Percentiles rank a stretch among this genome's conserved stretches.
phyloP scores from a whole-genome alignment of 75 land plant species.

The Selaginella tamariscina region DNA sequence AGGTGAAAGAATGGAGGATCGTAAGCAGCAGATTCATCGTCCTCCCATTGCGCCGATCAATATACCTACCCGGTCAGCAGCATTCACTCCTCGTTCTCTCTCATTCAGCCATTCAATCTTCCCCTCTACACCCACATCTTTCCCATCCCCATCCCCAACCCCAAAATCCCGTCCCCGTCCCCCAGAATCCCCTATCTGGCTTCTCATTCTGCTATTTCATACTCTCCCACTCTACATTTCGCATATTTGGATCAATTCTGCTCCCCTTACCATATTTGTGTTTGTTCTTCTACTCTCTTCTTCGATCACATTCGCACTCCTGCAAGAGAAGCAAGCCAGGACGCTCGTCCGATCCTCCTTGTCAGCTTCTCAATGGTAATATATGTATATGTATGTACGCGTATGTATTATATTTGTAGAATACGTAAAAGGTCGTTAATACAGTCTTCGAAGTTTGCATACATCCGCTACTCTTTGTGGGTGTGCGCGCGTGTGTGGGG shows the following conservation, averaged over 20 bases:
- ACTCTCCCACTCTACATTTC: conserved; percentile 4
- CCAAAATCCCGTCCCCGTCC: conserved; percentile 23
- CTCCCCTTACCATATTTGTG: conserved; percentile 8
- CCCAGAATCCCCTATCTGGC: conserved; percentile 16
- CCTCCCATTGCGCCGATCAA: conserved; percentile 1
- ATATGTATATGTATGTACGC: too few species aligned
- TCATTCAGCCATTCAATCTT: conserved; percentile 8
- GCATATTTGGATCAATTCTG: neutral
- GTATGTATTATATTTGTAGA: too few species aligned
- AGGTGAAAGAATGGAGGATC: neutral
- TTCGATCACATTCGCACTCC: conserved; percentile 5
- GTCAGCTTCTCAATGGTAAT: neutral
- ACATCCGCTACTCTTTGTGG: too few species aligned
- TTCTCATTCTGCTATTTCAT: conserved; percentile 16
- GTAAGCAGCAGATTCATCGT: neutral
- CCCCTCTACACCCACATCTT: conserved; percentile 13
- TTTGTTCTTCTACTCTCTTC: conserved; percentile 13
- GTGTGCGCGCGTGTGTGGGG: too few species aligned
- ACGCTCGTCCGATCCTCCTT: conserved; percentile 3
- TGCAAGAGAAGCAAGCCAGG: neutral
- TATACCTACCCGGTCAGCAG: conserved; percentile 13
- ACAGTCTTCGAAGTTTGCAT: too few species aligned
- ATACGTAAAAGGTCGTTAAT: too few species aligned
- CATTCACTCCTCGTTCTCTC: conserved; percentile 9
- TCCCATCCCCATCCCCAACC: conserved; percentile 21